Conservation (phyloP, 2,329 filamentous ascomycete genomes). For the Aspergillus alliaceus region DNA sequence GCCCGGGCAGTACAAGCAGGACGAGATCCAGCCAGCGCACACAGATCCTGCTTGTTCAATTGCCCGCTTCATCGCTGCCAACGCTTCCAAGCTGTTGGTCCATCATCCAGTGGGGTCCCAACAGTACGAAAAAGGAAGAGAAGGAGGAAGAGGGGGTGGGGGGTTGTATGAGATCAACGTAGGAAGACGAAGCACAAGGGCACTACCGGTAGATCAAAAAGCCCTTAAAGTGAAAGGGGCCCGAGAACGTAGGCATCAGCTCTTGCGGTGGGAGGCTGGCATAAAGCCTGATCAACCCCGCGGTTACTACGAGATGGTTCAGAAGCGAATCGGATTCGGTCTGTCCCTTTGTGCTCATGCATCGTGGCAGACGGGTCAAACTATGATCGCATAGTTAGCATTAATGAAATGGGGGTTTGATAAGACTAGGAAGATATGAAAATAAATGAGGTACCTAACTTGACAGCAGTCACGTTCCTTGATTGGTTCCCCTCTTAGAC, state of each 20-base stretch:
- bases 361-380: not conserved
- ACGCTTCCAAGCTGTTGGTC: slow-evolving; percentile 28
- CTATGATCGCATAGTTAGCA: not conserved
- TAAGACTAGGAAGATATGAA: slow-evolving; percentile 7
- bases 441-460: not conserved
- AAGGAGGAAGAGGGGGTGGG: slow-evolving; percentile 3
- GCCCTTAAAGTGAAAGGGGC: not conserved
- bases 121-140: slow-evolving; percentile 6
- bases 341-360: not conserved
- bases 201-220: not conserved
- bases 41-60: slow-evolving; percentile 41
- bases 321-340: not conserved
- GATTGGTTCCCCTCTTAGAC: slow-evolving; percentile 10
- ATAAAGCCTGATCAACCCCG: slow-evolving; percentile 4
- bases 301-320: not conserved
- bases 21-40: slow-evolving; percentile 41
- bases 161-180: slow-evolving; percentile 2
- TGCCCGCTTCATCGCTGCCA: slow-evolving; percentile 37
- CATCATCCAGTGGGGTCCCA: slow-evolving; percentile 27
- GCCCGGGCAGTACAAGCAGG: slow-evolving; percentile 37
- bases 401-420: not conserved
- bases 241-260: not conserved
- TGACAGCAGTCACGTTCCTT: slow-evolving; percentile 1
- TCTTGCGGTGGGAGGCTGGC: not conserved
- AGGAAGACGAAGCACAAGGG: not conserved